Evolutionary conservation across 23 red algal species (phyloP).

Genomic region (Gracilariopsis chorda): DNA sequence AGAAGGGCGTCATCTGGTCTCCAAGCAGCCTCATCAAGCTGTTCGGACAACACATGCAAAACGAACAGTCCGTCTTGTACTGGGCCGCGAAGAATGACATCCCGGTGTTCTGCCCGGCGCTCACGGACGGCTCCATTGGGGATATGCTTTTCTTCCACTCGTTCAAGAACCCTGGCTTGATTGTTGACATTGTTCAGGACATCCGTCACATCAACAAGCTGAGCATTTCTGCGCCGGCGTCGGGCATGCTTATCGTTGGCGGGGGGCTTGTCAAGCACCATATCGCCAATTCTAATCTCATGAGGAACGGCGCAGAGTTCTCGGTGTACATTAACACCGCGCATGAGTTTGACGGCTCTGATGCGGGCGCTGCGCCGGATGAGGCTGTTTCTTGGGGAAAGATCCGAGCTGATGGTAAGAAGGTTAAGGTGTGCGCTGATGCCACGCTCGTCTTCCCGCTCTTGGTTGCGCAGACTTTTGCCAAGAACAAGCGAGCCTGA

Average conservation of each 20-base stretch:
- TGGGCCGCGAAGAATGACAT: slow-evolving; percentile 95
- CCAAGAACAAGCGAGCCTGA: slow-evolving; percentile 21
- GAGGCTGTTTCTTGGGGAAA: slow-evolving; percentile 99
- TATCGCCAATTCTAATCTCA: slow-evolving; percentile 97
- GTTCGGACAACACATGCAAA: slow-evolving; percentile 74
- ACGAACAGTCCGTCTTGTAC: slow-evolving; percentile 81
- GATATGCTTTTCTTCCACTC: slow-evolving; percentile 99
- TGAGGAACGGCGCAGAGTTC: slow-evolving; percentile 98
- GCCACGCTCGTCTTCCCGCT: slow-evolving; percentile 93
- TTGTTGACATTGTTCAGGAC: slow-evolving; percentile 89
- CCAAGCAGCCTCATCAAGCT: slow-evolving; percentile 80
- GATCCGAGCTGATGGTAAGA: slow-evolving; percentile 63
- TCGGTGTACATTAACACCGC: slow-evolving; percentile 94
- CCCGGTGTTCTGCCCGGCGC: slow-evolving; percentile 94
- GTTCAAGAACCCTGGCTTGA: slow-evolving; percentile 77
- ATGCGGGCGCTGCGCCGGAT: slow-evolving; percentile 88
- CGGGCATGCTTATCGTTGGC: slow-evolving; percentile 93
- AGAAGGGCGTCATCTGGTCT: slow-evolving; percentile 56
- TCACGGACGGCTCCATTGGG: slow-evolving; percentile 97
- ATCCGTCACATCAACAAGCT: slow-evolving; percentile 77
- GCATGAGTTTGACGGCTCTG: slow-evolving; percentile 97
- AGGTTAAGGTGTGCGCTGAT: slow-evolving; percentile 86
- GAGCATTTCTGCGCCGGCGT: slow-evolving; percentile 72
- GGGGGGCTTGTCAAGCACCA: slow-evolving; percentile 98
- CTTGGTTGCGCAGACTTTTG: slow-evolving; percentile 97